These are phyloP conservation scores for Bretschneidera sinensis DNA, from an alignment of 345 rosid species.

Conservation along the genomic window DNA sequence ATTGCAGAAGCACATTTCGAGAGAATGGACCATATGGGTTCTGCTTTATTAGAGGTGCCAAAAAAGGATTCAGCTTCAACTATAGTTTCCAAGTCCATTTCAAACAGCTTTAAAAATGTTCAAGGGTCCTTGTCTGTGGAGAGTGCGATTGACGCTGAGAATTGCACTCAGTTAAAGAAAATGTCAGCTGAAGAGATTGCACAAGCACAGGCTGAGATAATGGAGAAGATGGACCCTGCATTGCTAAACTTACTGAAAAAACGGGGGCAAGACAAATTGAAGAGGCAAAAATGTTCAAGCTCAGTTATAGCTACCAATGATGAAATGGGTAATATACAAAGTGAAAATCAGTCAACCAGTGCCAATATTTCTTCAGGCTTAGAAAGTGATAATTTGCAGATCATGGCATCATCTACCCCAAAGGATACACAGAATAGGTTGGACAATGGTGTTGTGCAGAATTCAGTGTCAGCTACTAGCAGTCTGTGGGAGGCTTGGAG, in stretches of 20 bases:
- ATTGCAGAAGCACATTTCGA: constrained; percentile 7
- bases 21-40: constrained; percentile 14
- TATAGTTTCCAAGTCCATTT: constrained; percentile 23
- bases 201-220: constrained; percentile 73
- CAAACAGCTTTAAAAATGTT: constrained; percentile 25
- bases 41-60: constrained; percentile 11
- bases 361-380: constrained; percentile 26
- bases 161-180: constrained; percentile 46
- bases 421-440: constrained; percentile 20
- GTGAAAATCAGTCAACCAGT: constrained; percentile 25
- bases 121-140: constrained; percentile 44
- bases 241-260: constrained; percentile 57
- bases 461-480: constrained; percentile 23
- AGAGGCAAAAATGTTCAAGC: constrained; percentile 36
- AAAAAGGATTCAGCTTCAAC: constrained; percentile 9
- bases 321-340: constrained; percentile 4
- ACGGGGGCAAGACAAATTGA: constrained; percentile 54
- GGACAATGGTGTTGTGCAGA: constrained; percentile 25
- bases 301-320: constrained; percentile 18
- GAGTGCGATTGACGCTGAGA: constrained; percentile 78
- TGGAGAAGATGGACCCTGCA: constrained; percentile 73
- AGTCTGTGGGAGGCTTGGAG: constrained; percentile 76
- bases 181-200: constrained; percentile 80
- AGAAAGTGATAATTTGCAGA: constrained; percentile 18
- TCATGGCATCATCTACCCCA: constrained; percentile 23